Evolutionary conservation across 2,329 filamentous ascomycete genomes (phyloP), one percentile per base, ranked within the genome.

Genomic region (Cyanodermella asteris): DNA sequence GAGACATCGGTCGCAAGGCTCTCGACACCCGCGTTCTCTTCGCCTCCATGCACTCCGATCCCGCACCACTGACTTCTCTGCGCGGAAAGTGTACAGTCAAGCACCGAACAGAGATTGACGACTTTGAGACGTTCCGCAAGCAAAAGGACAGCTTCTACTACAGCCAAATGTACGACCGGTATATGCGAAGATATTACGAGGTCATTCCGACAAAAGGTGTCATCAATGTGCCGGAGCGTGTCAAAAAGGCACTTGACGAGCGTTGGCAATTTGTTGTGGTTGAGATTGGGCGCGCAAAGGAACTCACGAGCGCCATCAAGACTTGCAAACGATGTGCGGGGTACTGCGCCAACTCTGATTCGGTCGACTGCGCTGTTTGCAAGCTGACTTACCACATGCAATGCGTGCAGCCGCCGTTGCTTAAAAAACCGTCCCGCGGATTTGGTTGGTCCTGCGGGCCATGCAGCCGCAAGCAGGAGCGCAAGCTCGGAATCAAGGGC

Each of bases 401-500:
- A 41, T 97, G 87, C 47, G 87, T 97, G 28, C 73, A 75, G 32
- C 87, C 87, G 20, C 80, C 82, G 18, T 51, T 97, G 33, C 62
- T 81, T 26, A 97, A 93, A 50, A 97, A 97, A 50, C 87, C 87
- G 12, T 91, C 84, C 23, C 73, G 87, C 48, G 87, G 87, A 19
- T 97, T 97, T 51, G 87, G 81, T 4, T 97, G 87, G 87, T 84
- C 87, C 16, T 97, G 87, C 48, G 87, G 78, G 27, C 75, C 84
- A 30, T 97, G 87, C 50, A 93, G 81, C 47, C 72, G 84, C 40
- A 82, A 80, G n/a, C 82, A 91, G 44, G 87, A 94, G 49, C 71
- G 77, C 38, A 90, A 77, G 47, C 57, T 93, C 15, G 82, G n/a
- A n/a, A n/a, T n/a, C n/a, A n/a, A n/a, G 94, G 54, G 80, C 81